Evolutionary conservation across 2,329 filamentous ascomycete species (phyloP).

Genomic region (Trichoderma atrobrunneum): DNA sequence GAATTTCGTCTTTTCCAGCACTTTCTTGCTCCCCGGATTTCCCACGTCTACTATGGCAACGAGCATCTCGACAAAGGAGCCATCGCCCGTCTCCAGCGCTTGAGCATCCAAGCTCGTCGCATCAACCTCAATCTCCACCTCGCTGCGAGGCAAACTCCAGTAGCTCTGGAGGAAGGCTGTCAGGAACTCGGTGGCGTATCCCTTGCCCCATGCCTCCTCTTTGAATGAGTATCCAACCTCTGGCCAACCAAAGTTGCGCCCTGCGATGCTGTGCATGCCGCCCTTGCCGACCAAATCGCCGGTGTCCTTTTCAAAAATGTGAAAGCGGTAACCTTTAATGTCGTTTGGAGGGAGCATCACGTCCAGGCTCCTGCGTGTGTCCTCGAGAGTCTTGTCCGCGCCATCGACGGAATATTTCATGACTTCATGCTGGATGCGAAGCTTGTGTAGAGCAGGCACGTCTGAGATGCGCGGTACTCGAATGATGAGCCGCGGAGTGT

Average conservation of each 20-base stretch:
- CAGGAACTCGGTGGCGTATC: slow-evolving; percentile 52
- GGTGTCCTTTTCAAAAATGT: slow-evolving; percentile 1
- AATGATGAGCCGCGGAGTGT: not conserved
- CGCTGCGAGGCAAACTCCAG: slow-evolving; percentile 41
- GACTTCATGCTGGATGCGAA: not conserved
- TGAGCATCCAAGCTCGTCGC: slow-evolving; percentile 26
- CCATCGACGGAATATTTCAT: not conserved
- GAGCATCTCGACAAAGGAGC: not conserved
- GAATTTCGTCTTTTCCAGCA: not conserved
- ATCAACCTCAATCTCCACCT: slow-evolving; percentile 38
- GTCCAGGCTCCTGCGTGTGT: not conserved
- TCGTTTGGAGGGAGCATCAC: not conserved
- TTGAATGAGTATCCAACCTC: slow-evolving; percentile 54
- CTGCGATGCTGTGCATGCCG: not conserved
- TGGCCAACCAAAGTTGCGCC: slow-evolving; percentile 44
- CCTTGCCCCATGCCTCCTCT: slow-evolving; percentile 46
- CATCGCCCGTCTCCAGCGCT: not conserved
- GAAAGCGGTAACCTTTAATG: not conserved
- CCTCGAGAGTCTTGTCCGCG: not conserved
- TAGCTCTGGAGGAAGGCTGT: slow-evolving; percentile 41
- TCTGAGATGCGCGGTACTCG: not conserved
- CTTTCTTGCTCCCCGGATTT: not conserved
- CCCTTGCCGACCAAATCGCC: slow-evolving; percentile 4
- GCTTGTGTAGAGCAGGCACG: not conserved
- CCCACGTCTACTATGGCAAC: not conserved